These are phyloP conservation scores for Chlorophyllum brunneum DNA, from an alignment of 768 basidiomycete genomes.

Conservation along the genomic window DNA sequence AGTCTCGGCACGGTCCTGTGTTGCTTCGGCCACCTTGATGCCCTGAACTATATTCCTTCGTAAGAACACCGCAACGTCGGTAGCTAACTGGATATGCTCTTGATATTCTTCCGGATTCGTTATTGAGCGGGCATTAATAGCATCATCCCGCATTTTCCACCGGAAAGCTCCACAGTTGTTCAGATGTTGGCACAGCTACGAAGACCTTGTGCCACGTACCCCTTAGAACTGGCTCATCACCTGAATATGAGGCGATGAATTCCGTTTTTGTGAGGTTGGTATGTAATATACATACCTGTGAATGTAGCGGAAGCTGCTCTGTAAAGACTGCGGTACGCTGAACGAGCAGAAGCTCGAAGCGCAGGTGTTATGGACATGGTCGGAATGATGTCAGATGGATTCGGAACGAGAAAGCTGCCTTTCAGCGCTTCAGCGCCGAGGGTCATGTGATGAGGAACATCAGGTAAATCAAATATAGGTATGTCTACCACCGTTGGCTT, in stretches of 20 bases:
- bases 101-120: constrained; percentile 47
- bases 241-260: constrained; percentile 27
- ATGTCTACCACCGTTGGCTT: background rate
- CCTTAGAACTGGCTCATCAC: constrained; percentile 52
- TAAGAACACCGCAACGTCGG: constrained; percentile 71
- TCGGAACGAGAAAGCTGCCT: constrained; percentile 16
- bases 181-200: constrained; percentile 1
- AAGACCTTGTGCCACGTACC: constrained; percentile 31
- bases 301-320: constrained; percentile 69
- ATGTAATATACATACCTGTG: constrained; percentile 36
- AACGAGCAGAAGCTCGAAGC: constrained; percentile 62
- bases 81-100: constrained; percentile 53
- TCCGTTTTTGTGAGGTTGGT: background rate
- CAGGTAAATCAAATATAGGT: too few species aligned
- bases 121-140: constrained; percentile 35
- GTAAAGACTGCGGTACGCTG: constrained; percentile 71
- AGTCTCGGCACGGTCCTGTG: constrained; percentile 34
- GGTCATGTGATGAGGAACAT: constrained; percentile 25
- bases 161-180: constrained; percentile 56
- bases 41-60: constrained; percentile 88
- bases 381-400: constrained; percentile 14
- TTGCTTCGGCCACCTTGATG: constrained; percentile 34
- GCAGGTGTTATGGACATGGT: constrained; percentile 52
- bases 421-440: constrained; percentile 20
- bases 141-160: constrained; percentile 61